Evolutionary conservation across 208 protist genomes (phyloP).

Genomic region (Acanthamoeba healyi): DNA sequence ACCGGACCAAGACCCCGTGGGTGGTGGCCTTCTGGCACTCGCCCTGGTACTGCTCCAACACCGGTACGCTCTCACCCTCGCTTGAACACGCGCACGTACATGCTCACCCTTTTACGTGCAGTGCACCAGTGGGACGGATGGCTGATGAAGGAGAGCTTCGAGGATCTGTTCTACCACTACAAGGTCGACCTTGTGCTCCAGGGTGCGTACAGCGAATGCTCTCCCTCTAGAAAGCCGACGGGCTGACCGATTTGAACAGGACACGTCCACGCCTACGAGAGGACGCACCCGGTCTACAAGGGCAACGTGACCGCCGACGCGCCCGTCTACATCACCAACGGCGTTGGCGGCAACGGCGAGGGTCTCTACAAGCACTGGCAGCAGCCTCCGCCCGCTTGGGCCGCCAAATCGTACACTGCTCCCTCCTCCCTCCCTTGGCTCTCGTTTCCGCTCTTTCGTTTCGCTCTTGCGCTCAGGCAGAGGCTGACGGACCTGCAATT

Average conservation of each 20-base stretch:
- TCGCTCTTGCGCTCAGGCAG: too few species aligned
- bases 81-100: too few species aligned
- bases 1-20: constrained; percentile 27
- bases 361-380: constrained; percentile 52
- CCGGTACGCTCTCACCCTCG: too few species aligned
- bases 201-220: too few species aligned
- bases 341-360: constrained; percentile 39
- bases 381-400: constrained; percentile 6
- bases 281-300: constrained; percentile 29
- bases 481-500: too few species aligned
- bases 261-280: constrained; percentile 15
- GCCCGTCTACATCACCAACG: constrained; percentile 69
- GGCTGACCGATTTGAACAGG: too few species aligned
- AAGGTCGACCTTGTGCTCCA: constrained; percentile 63
- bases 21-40: constrained; percentile 47
- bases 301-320: neutral
- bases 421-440: neutral
- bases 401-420: neutral
- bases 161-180: constrained; percentile 67
- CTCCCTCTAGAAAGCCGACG: too few species aligned
- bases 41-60: constrained; percentile 58
- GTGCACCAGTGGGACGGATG: constrained; percentile 39
- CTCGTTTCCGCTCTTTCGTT: too few species aligned
- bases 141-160: constrained; percentile 59
- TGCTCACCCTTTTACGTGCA: too few species aligned